phyloP scores from a whole-genome alignment of 1,284 basidiomycete genomes.

The Filobasidium uniguttulatum region DNA sequence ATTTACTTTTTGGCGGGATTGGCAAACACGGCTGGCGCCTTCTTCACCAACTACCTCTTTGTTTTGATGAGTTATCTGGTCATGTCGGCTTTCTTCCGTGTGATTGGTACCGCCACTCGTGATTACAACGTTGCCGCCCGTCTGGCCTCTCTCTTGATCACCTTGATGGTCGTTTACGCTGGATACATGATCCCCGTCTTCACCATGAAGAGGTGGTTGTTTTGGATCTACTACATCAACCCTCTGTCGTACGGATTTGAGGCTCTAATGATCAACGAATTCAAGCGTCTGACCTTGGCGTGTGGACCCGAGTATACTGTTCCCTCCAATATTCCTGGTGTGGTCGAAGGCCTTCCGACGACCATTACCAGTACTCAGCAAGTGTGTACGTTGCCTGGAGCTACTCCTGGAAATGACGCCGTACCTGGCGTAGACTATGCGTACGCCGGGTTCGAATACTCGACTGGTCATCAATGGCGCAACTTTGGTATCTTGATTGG shows the following conservation, averaged over 20 bases:
- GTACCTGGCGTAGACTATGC: constrained; percentile 36
- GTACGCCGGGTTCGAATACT: constrained; percentile 26
- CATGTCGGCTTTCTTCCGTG: constrained; percentile 41
- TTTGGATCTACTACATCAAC: constrained; percentile 49
- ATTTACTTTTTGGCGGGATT: constrained; percentile 38
- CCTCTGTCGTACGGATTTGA: constrained; percentile 62
- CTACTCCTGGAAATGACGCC: constrained; percentile 22
- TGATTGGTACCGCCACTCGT: constrained; percentile 39
- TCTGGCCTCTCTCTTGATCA: constrained; percentile 41
- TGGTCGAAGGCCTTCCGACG: constrained; percentile 49
- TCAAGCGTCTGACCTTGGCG: constrained; percentile 51
- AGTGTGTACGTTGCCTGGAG: constrained; percentile 33
- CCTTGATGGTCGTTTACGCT: constrained; percentile 35
- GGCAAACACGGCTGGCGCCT: constrained; percentile 37
- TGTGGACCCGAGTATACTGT: constrained; percentile 58
- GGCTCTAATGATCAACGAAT: constrained; percentile 69
- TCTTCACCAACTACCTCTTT: constrained; percentile 38
- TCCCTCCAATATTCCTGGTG: constrained; percentile 51
- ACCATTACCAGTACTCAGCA: constrained; percentile 34
- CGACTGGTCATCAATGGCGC: constrained; percentile 15
- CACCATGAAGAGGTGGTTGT: constrained; percentile 64
- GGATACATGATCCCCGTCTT: constrained; percentile 41
- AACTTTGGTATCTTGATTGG: constrained; percentile 38
- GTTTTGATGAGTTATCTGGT: constrained; percentile 37
- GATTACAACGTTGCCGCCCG: constrained; percentile 40